phyloP scores from a whole-genome alignment of 768 basidiomycete species.

The Boletus vermiculosoides region DNA sequence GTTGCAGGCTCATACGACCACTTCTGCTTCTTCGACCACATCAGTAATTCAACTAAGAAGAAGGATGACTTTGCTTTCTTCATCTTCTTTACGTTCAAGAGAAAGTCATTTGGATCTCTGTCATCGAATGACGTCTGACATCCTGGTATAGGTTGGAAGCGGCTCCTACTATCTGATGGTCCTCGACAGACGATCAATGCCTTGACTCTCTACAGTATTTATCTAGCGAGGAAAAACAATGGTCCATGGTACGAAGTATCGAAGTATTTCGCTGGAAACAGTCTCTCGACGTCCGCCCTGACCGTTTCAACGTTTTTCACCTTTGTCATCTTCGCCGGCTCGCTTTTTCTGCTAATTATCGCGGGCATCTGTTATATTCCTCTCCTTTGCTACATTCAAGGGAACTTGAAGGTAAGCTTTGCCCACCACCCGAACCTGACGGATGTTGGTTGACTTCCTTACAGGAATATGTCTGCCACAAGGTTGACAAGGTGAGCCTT shows the following conservation, averaged over 20 bases:
- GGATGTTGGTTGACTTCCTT: slow-evolving; percentile 1
- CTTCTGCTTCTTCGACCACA: slow-evolving; percentile 98
- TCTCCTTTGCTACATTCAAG: slow-evolving; percentile 92
- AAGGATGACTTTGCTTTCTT: slow-evolving; percentile 99
- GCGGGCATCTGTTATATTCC: slow-evolving; percentile 92
- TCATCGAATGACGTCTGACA: neutral
- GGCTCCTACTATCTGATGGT: slow-evolving; percentile 86
- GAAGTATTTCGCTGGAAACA: slow-evolving; percentile 80
- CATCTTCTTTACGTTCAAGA: slow-evolving; percentile 99
- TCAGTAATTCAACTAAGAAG: slow-evolving; percentile 91
- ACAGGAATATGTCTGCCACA: slow-evolving; percentile 97
- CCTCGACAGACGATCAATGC: slow-evolving; percentile 98
- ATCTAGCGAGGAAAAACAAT: slow-evolving; percentile 49
- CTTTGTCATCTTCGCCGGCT: slow-evolving; percentile 81
- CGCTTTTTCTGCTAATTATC: slow-evolving; percentile 73
- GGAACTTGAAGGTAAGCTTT: slow-evolving; percentile 81
- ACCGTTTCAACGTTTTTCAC: slow-evolving; percentile 91
- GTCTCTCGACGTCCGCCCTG: slow-evolving; percentile 75
- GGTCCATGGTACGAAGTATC: slow-evolving; percentile 65
- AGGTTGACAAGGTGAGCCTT: slow-evolving; percentile 85
- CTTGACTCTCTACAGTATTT: slow-evolving; percentile 94
- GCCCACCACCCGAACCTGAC: neutral
- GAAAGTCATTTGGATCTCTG: slow-evolving; percentile 42
- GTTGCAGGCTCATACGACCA: slow-evolving; percentile 86
- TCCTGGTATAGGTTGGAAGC: slow-evolving; percentile 68